Percentiles rank a stretch among this genome's conserved stretches.
Conservation (phyloP, 805 yeast genomes). For the Sugiyamaella marilandica region DNA sequence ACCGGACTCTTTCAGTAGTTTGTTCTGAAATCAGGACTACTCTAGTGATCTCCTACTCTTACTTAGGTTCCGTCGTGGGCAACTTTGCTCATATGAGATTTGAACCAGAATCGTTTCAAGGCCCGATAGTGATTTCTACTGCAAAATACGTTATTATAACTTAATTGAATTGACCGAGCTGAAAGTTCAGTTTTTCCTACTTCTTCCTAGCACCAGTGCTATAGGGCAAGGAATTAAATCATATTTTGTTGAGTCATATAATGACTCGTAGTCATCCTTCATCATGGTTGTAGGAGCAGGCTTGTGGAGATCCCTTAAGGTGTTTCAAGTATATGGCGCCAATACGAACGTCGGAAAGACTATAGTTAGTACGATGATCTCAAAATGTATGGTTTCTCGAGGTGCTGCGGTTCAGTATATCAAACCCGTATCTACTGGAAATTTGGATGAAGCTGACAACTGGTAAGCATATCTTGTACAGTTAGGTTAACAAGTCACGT, state of each 20-base stretch:
- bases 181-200: too few species aligned
- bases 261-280: constrained; percentile 1
- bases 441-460: constrained; percentile 18
- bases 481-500: constrained; percentile 13
- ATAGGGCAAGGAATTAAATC: too few species aligned
- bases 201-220: background rate
- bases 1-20: too few species aligned
- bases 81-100: too few species aligned
- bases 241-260: background rate
- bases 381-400: constrained; percentile 3
- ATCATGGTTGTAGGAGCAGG: constrained; percentile 2
- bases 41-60: too few species aligned
- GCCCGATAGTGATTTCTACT: too few species aligned
- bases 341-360: constrained; percentile 28
- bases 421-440: constrained; percentile 27
- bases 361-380: constrained; percentile 19
- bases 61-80: too few species aligned
- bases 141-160: too few species aligned
- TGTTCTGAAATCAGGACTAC: too few species aligned
- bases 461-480: constrained; percentile 11
- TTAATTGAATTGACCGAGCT: too few species aligned
- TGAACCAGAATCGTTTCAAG: too few species aligned
- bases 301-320: constrained; percentile 10
- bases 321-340: constrained; percentile 23
- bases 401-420: constrained; percentile 15